Conservation (phyloP, 352 stramenopile genomes). For the Pythium folliculosum region DNA sequence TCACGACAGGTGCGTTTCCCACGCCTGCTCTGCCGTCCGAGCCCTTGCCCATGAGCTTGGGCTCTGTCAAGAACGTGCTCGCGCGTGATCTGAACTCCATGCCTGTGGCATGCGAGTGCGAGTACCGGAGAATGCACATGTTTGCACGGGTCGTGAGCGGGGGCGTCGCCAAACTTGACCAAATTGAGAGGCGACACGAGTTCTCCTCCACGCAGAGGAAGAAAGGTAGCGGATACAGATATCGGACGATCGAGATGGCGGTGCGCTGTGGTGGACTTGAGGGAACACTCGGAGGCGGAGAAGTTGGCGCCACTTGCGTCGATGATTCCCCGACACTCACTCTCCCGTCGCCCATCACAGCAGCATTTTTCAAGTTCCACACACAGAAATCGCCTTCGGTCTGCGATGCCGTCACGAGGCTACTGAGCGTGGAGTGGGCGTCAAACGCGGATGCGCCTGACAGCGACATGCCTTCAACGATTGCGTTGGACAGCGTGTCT, state of each 20-base stretch:
- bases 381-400: conserved; percentile 42
- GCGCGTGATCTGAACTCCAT: conserved; percentile 7
- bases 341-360: conserved; percentile 32
- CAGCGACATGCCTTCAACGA: not conserved
- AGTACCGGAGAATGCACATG: conserved; percentile 27
- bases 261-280: not conserved
- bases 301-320: not conserved
- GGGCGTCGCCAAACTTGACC: conserved; percentile 37
- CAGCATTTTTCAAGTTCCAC: conserved; percentile 48
- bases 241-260: conserved; percentile 30
- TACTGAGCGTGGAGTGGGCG: conserved; percentile 26
- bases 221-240: conserved; percentile 42
- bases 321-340: not conserved
- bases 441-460: conserved; percentile 35
- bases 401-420: conserved; percentile 38
- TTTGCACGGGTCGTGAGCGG: conserved; percentile 25
- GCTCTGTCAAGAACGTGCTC: conserved; percentile 29
- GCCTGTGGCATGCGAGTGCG: conserved; percentile 12
- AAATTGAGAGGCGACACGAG: conserved; percentile 38
- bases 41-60: conserved; percentile 11
- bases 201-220: conserved; percentile 44
- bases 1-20: not conserved
- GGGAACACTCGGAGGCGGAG: too few species aligned
- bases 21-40: not conserved
- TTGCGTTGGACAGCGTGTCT: conserved; percentile 23